These are phyloP conservation scores for Bathelium albidoporum DNA, from an alignment of 495 filamentous ascomycete genomes.

Conservation along the genomic window DNA sequence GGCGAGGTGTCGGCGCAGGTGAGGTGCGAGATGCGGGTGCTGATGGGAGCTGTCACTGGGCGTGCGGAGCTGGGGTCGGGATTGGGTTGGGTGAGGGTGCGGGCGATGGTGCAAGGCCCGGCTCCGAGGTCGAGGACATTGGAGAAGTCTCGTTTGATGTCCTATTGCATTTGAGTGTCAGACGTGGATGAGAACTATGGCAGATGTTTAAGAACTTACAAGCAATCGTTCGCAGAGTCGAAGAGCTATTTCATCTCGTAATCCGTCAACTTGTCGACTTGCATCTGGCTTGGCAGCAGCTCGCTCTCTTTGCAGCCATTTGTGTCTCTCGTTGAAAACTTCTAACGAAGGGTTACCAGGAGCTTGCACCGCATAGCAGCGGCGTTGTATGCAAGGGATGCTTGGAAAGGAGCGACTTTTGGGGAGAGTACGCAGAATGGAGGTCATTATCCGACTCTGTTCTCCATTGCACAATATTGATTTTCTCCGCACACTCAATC, in stretches of 20 bases:
- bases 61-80: conserved; percentile 46
- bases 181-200: not conserved
- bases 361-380: conserved; percentile 65
- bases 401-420: not conserved
- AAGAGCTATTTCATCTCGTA: conserved; percentile 81
- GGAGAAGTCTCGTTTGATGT: conserved; percentile 81
- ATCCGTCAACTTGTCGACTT: conserved; percentile 75
- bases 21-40: conserved; percentile 56
- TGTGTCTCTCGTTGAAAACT: conserved; percentile 81
- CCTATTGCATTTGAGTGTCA: conserved; percentile 38
- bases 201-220: conserved; percentile 36
- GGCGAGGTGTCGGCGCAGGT: conserved; percentile 72
- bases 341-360: conserved; percentile 66
- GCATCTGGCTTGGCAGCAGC: conserved; percentile 58
- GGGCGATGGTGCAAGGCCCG: conserved; percentile 89
- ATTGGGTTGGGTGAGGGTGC: conserved; percentile 58
- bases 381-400: conserved; percentile 5
- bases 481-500: not conserved
- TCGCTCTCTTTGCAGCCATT: conserved; percentile 84
- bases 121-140: conserved; percentile 88
- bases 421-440: not conserved
- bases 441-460: not conserved
- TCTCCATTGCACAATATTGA: not conserved
- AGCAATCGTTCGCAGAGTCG: conserved; percentile 80
- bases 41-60: conserved; percentile 50